Evolutionary conservation across 2,329 filamentous ascomycete species (phyloP).

Genomic region (Talaromyces sp.): DNA sequence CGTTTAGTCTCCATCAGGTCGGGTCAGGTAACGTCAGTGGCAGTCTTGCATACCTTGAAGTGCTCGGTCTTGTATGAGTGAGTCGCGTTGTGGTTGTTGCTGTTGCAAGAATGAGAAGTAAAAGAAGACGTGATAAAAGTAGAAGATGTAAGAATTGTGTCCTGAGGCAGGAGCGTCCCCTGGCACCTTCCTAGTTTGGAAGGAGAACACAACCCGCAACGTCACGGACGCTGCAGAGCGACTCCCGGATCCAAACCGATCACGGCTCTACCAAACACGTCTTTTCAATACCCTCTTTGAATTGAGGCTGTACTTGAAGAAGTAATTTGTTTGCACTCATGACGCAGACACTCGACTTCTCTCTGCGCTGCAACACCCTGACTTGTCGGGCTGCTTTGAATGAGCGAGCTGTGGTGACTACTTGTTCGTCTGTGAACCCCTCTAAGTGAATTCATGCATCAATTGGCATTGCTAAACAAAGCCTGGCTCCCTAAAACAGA

Average conservation of each 20-base stretch:
- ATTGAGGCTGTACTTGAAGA: background rate
- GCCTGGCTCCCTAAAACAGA: constrained; percentile 40
- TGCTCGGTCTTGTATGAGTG: background rate
- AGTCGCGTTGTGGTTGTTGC: background rate
- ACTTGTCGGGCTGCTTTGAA: constrained; percentile 67
- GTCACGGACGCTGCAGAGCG: background rate
- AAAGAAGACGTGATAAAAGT: background rate
- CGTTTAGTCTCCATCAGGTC: background rate
- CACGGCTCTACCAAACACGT: background rate
- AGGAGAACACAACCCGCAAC: background rate
- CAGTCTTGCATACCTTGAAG: background rate
- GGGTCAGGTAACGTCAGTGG: background rate
- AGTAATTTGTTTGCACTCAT: constrained; percentile 4
- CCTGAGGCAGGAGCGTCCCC: background rate
- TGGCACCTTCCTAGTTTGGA: background rate
- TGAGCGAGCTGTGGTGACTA: constrained; percentile 76
- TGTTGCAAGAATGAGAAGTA: background rate
- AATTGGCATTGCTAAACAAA: background rate
- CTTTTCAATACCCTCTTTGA: background rate
- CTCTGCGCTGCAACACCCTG: constrained; percentile 73
- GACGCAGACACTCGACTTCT: constrained; percentile 61
- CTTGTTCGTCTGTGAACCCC: constrained; percentile 64
- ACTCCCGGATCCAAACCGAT: background rate
- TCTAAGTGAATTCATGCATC: background rate
- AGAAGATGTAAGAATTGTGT: background rate